These are phyloP conservation scores for Dipodascopsis uninucleata DNA, from an alignment of 805 yeast species.

Conservation along the genomic window DNA sequence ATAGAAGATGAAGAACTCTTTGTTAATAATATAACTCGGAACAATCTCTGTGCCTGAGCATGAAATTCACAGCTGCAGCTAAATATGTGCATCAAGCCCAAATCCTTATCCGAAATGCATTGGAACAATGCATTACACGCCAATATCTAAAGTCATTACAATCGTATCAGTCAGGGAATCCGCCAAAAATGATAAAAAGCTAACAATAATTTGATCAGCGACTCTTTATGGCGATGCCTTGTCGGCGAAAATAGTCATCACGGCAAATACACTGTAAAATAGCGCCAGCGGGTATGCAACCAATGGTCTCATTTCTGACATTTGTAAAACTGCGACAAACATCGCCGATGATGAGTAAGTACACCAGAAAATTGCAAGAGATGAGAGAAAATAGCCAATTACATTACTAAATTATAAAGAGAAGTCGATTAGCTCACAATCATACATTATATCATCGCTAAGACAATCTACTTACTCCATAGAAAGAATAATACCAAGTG, in stretches of 20 bases:
- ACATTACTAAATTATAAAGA: slow-evolving; percentile 46
- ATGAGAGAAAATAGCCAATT: slow-evolving; percentile 66
- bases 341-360: slow-evolving; percentile 91
- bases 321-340: slow-evolving; percentile 76
- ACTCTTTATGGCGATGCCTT: slow-evolving; percentile 16
- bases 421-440: neutral
- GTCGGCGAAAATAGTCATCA: slow-evolving; percentile 85
- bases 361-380: slow-evolving; percentile 78
- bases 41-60: no score
- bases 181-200: no score
- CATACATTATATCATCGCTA: no score
- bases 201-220: no score
- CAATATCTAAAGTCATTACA: neutral
- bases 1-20: no score
- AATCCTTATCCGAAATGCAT: no score
- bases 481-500: slow-evolving; percentile 60
- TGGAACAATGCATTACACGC: no score
- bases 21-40: no score
- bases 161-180: no score
- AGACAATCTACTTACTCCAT: slow-evolving; percentile 57
- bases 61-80: no score
- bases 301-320: slow-evolving; percentile 80
- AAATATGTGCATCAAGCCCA: no score
- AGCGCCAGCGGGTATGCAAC: slow-evolving; percentile 91
- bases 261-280: slow-evolving; percentile 89